Percentiles rank a stretch among this genome's conserved stretches.
phyloP scores from a whole-genome alignment of 2,329 filamentous ascomycete species.

The Cercospora berteroae region DNA sequence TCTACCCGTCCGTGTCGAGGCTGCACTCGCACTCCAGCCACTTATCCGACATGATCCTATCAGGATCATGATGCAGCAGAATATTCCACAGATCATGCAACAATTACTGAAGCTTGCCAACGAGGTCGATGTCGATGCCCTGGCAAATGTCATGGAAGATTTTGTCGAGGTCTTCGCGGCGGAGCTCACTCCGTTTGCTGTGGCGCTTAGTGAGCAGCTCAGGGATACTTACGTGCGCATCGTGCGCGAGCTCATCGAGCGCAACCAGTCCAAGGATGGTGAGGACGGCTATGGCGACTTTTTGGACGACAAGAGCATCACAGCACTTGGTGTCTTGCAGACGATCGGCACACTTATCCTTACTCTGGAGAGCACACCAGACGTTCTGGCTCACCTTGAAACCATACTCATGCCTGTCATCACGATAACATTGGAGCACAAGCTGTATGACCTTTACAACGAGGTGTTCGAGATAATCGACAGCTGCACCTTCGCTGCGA shows the following conservation, averaged over 20 bases:
- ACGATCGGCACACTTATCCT: conserved; percentile 97
- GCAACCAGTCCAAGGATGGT: conserved; percentile 73
- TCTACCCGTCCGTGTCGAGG: conserved; percentile 89
- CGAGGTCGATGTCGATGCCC: conserved; percentile 93
- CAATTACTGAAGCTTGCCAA: conserved; percentile 95
- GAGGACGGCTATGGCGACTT: conserved; percentile 85
- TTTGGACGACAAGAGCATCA: conserved; percentile 97
- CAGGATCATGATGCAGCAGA: conserved; percentile 91
- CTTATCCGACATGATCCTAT: conserved; percentile 95
- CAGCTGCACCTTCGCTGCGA: conserved; percentile 97
- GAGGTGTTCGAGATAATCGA: conserved; percentile 99
- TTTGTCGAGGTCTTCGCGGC: conserved; percentile 98
- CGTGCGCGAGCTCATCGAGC: conserved; percentile 84
- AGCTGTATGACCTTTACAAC: conserved; percentile 95
- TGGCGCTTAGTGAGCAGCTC: conserved; percentile 91
- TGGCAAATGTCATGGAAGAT: conserved; percentile 99
- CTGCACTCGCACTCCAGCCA: conserved; percentile 88
- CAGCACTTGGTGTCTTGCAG: conserved; percentile 90
- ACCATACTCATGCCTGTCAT: conserved; percentile 97
- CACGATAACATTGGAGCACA: conserved; percentile 93
- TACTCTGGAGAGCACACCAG: conserved; percentile 93
- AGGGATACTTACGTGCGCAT: conserved; percentile 95
- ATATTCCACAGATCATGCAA: conserved; percentile 99
- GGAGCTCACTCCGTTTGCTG: conserved; percentile 93
- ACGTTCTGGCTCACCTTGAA: conserved; percentile 91